Evolutionary conservation across 139 green algal genomes (phyloP).

Genomic region (Chlorella vulgaris): DNA sequence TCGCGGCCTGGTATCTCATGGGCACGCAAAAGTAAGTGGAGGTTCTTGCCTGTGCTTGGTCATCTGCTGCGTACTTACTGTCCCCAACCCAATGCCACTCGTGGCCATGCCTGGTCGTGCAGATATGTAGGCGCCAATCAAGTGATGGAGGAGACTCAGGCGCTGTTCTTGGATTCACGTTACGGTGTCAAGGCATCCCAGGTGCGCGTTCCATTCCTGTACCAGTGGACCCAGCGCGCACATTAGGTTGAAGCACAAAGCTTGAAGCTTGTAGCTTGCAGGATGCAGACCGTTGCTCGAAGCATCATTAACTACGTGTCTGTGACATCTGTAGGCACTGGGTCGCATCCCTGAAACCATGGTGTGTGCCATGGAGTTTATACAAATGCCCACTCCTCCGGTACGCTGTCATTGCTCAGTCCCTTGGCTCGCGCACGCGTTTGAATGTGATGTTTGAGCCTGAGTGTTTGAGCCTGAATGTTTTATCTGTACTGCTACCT

Average conservation of each 20-base stretch:
- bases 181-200: conserved; percentile 81
- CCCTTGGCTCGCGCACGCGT: neutral
- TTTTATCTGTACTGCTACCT: neutral
- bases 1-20: conserved; percentile 80
- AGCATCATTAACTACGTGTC: neutral
- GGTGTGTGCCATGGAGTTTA: conserved; percentile 88
- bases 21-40: conserved; percentile 70
- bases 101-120: conserved; percentile 35
- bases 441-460: neutral
- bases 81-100: no score
- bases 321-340: conserved; percentile 60
- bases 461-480: neutral
- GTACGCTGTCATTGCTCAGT: conserved; percentile 28
- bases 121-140: conserved; percentile 74
- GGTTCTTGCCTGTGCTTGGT: conserved; percentile 32
- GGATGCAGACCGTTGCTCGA: no score
- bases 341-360: conserved; percentile 85
- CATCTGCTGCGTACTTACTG: neutral
- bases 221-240: no score
- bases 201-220: conserved; percentile 52
- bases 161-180: conserved; percentile 68
- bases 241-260: no score
- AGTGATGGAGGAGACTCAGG: conserved; percentile 80
- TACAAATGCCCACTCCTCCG: conserved; percentile 56
- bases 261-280: no score